Percentiles rank a stretch among this genome's conserved stretches.
Evolutionary conservation across 192 early-diverging fungal species (phyloP).

Genomic region (Rhizoclosmatium sp.): DNA sequence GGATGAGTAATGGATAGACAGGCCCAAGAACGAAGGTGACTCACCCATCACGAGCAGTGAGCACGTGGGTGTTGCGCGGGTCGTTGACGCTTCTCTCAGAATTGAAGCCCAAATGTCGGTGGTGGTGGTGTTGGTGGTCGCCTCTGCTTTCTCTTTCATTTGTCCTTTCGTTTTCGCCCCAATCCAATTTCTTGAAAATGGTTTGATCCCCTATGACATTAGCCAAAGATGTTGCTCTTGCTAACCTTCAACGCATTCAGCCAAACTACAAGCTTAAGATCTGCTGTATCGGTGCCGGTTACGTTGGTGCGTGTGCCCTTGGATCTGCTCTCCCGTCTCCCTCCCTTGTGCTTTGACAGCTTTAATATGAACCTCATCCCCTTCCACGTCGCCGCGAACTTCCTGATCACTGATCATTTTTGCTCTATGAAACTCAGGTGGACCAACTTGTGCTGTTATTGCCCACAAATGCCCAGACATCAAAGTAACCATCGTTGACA

Average conservation of each 20-base stretch:
- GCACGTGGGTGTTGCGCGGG: slow-evolving; percentile 77
- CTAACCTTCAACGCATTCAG: no score
- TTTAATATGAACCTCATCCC: background rate
- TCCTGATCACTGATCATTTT: slow-evolving; percentile 23
- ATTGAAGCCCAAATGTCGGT: slow-evolving; percentile 82
- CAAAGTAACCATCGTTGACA: slow-evolving; percentile 91
- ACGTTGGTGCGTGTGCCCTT: slow-evolving; percentile 76
- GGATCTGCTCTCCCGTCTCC: background rate
- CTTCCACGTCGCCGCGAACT: background rate
- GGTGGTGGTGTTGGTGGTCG: background rate
- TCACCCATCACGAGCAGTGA: slow-evolving; percentile 83
- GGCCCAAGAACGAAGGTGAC: background rate
- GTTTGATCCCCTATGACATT: no score
- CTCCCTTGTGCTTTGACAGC: background rate
- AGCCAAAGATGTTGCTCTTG: no score
- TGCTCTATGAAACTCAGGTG: slow-evolving; percentile 54
- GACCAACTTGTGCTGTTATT: slow-evolving; percentile 92
- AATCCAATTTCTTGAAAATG: no score
- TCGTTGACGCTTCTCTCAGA: slow-evolving; percentile 76
- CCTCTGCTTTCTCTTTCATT: no score
- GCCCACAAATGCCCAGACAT: slow-evolving; percentile 86
- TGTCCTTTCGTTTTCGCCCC: no score
- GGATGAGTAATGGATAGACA: no score
- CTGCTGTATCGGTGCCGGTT: slow-evolving; percentile 95
- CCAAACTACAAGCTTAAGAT: slow-evolving; percentile 51